phyloP scores from a whole-genome alignment of 2,329 filamentous ascomycete genomes.

The Sporothrix schenckii region DNA sequence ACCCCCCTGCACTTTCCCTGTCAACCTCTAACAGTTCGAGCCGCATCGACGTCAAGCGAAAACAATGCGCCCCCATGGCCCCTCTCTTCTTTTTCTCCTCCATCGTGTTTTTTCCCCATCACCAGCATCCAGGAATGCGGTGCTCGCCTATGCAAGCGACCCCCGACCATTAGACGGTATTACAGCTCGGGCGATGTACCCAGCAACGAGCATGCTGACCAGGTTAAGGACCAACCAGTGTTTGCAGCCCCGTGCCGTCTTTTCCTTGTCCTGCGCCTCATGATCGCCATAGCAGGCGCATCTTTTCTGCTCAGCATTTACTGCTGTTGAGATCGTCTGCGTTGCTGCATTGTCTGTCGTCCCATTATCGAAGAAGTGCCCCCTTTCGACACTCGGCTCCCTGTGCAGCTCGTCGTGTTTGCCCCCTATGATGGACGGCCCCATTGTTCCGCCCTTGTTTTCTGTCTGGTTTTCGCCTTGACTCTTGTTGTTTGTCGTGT shows the following conservation, averaged over 20 bases:
- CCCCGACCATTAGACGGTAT: not conserved
- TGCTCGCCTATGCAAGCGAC: not conserved
- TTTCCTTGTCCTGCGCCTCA: conserved; percentile 20
- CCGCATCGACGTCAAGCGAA: conserved; percentile 39
- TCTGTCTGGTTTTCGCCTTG: conserved; percentile 9
- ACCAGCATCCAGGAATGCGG: conserved; percentile 13
- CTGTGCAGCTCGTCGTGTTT: conserved; percentile 28
- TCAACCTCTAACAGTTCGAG: conserved; percentile 38
- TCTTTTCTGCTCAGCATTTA: conserved; percentile 15
- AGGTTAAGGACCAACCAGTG: conserved; percentile 4
- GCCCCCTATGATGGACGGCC: conserved; percentile 10
- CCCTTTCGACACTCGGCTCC: conserved; percentile 8
- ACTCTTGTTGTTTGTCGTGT: not conserved
- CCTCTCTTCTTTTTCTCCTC: not conserved
- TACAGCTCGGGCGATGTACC: conserved; percentile 15
- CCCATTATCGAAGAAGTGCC: conserved; percentile 19
- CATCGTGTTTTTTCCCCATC: not conserved
- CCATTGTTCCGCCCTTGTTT: not conserved
- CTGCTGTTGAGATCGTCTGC: not conserved
- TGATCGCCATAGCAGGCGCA: conserved; percentile 33
- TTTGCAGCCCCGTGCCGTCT: not conserved
- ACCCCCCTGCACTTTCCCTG: conserved; percentile 5
- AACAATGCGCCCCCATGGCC: conserved; percentile 18
- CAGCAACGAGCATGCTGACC: conserved; percentile 15
- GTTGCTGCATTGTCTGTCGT: conserved; percentile 6